Evolutionary conservation across 2,329 filamentous ascomycete species (phyloP).

Genomic region (Botrytis elliptica): DNA sequence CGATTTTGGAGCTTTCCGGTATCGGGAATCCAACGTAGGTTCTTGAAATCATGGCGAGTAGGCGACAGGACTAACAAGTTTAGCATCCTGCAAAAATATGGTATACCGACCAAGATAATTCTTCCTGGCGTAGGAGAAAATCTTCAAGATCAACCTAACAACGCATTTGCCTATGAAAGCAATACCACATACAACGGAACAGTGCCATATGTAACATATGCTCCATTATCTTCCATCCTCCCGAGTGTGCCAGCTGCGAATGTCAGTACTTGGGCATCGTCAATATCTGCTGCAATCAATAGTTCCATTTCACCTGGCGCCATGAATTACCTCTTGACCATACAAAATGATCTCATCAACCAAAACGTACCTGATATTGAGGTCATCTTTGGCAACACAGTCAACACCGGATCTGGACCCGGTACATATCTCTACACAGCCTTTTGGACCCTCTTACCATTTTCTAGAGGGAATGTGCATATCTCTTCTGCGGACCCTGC

Average conservation of each 20-base stretch:
- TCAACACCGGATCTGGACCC: constrained; percentile 16
- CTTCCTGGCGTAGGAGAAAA: constrained; percentile 34
- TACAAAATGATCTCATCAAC: constrained; percentile 51
- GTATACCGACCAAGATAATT: constrained; percentile 22
- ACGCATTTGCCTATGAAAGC: constrained; percentile 7
- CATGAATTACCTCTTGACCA: constrained; percentile 44
- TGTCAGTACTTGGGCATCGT: constrained; percentile 1
- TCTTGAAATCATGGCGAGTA: background rate
- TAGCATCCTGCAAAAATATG: constrained; percentile 24
- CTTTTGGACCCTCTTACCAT: constrained; percentile 44
- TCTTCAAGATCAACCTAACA: constrained; percentile 33
- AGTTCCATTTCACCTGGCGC: constrained; percentile 35
- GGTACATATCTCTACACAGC: constrained; percentile 40
- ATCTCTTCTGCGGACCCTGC: constrained; percentile 42
- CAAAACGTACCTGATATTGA: constrained; percentile 47
- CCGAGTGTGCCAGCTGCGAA: constrained; percentile 17
- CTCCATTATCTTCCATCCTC: constrained; percentile 28
- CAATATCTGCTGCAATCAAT: constrained; percentile 31
- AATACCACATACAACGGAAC: constrained; percentile 29
- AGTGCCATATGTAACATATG: constrained; percentile 24
- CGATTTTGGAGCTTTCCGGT: constrained; percentile 41
- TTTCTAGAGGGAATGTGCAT: constrained; percentile 47
- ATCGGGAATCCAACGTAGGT: constrained; percentile 33
- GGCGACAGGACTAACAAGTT: background rate
- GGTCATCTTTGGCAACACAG: constrained; percentile 41